A percentile compares a stretch with the other conserved stretches of the same genome.
phyloP scores from a whole-genome alignment of 192 early-diverging fungal species.

The Mortierella alpina region DNA sequence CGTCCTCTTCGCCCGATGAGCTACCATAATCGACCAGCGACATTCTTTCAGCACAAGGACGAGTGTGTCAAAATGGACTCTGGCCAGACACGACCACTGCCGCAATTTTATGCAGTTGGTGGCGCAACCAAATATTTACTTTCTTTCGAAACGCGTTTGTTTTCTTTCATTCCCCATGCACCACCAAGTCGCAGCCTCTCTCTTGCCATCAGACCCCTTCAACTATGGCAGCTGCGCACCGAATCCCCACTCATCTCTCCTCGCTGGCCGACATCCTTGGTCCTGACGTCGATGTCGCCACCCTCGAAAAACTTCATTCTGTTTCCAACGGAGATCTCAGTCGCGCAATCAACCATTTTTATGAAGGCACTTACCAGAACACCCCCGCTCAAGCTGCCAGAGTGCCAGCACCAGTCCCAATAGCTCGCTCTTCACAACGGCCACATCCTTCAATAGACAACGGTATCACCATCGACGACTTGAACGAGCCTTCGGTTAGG shows the following conservation, averaged over 20 bases:
- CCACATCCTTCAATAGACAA: background rate
- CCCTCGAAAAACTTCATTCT: slow-evolving; percentile 46
- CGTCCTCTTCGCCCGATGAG: slow-evolving; percentile 41
- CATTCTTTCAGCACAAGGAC: slow-evolving; percentile 6
- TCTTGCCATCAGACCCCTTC: background rate
- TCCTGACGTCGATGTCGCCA: slow-evolving; percentile 40
- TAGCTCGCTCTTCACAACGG: background rate
- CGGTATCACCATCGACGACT: background rate
- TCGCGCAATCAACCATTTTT: slow-evolving; percentile 56
- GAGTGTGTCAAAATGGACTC: background rate
- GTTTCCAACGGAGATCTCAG: slow-evolving; percentile 54
- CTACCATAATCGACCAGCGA: slow-evolving; percentile 39
- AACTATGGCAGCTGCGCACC: slow-evolving; percentile 14
- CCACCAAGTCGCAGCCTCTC: background rate
- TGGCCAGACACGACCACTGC: background rate
- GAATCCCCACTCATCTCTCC: slow-evolving; percentile 35
- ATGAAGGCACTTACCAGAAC: slow-evolving; percentile 37
- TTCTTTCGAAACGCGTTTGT: slow-evolving; percentile 37
- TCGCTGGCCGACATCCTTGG: slow-evolving; percentile 41
- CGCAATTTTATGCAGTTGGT: background rate
- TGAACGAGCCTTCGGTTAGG: slow-evolving; percentile 20
- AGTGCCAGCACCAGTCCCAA: background rate
- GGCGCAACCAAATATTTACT: slow-evolving; percentile 1
- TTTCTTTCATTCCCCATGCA: background rate
- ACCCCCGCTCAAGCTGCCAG: slow-evolving; percentile 7